Evolutionary conservation across 2,329 filamentous ascomycete species (phyloP).

Genomic region (Periglandula ipomoeae): DNA sequence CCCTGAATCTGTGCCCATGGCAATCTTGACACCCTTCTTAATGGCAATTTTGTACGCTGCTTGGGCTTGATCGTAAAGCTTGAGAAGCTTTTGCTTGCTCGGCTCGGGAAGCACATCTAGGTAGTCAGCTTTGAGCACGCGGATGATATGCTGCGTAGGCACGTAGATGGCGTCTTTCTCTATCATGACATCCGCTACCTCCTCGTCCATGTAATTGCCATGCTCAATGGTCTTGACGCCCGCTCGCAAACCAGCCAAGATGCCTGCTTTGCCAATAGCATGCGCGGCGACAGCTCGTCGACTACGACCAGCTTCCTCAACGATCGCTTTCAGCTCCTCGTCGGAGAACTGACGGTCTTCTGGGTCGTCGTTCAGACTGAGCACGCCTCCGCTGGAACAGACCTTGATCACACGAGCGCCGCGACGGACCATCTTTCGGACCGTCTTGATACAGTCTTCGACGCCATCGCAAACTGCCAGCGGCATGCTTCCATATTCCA

Average conservation of each 20-base stretch:
- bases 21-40: slow-evolving; percentile 26
- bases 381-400: slow-evolving; percentile 29
- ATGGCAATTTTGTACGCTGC: slow-evolving; percentile 29
- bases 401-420: slow-evolving; percentile 32
- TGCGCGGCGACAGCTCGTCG: slow-evolving; percentile 29
- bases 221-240: slow-evolving; percentile 31
- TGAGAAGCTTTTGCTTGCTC: slow-evolving; percentile 8
- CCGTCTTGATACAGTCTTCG: slow-evolving; percentile 30
- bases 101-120: slow-evolving; percentile 24
- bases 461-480: slow-evolving; percentile 27
- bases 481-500: slow-evolving; percentile 23
- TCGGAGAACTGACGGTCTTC: slow-evolving; percentile 29
- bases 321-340: slow-evolving; percentile 28
- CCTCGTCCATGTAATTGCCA: slow-evolving; percentile 30
- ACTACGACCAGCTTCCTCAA: slow-evolving; percentile 27
- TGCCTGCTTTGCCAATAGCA: slow-evolving; percentile 31
- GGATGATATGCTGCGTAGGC: slow-evolving; percentile 28
- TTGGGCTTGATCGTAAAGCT: slow-evolving; percentile 27
- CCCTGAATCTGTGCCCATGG: slow-evolving; percentile 30
- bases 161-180: slow-evolving; percentile 27
- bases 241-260: slow-evolving; percentile 26
- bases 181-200: slow-evolving; percentile 30
- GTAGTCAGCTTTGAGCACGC: slow-evolving; percentile 19
- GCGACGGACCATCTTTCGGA: slow-evolving; percentile 30
- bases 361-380: slow-evolving; percentile 30